A percentile compares a stretch with the other conserved stretches of the same genome.
Evolutionary conservation across 371 early-diverging fungal species (phyloP).

Genomic region (Vairimorpha apis): DNA sequence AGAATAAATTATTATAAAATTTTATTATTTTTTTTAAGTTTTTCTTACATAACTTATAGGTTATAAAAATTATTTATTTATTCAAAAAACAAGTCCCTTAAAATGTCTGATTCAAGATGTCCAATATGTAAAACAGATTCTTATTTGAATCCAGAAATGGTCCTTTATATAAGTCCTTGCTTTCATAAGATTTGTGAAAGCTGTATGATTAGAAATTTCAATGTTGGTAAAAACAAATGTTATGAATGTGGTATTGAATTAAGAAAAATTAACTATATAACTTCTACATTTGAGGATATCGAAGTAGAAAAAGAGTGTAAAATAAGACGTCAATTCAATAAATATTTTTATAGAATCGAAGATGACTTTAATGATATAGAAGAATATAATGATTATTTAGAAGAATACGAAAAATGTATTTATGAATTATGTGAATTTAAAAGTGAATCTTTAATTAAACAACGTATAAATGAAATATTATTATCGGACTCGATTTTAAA

Average conservation of each 20-base stretch:
- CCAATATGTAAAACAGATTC: constrained; percentile 86
- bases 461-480: constrained; percentile 46
- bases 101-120: constrained; percentile 71
- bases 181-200: constrained; percentile 82
- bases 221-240: constrained; percentile 61
- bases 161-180: constrained; percentile 84
- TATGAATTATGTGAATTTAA: constrained; percentile 54
- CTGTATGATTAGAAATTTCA: constrained; percentile 60
- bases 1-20: constrained; percentile 7
- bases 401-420: constrained; percentile 58
- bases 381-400: constrained; percentile 62
- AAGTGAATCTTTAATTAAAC: constrained; percentile 48
- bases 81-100: not conserved
- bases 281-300: constrained; percentile 64
- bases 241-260: constrained; percentile 62
- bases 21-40: not conserved
- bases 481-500: not conserved
- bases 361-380: constrained; percentile 52
- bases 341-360: constrained; percentile 34
- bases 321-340: constrained; percentile 57
- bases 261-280: constrained; percentile 63
- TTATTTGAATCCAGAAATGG: constrained; percentile 81
- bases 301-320: constrained; percentile 63
- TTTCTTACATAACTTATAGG: not conserved
- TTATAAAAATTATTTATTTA: not conserved